Evolutionary conservation across 169 alveolate genomes (phyloP), one percentile per base, ranked within the genome.

Genomic region (Plasmodium vinckei): DNA sequence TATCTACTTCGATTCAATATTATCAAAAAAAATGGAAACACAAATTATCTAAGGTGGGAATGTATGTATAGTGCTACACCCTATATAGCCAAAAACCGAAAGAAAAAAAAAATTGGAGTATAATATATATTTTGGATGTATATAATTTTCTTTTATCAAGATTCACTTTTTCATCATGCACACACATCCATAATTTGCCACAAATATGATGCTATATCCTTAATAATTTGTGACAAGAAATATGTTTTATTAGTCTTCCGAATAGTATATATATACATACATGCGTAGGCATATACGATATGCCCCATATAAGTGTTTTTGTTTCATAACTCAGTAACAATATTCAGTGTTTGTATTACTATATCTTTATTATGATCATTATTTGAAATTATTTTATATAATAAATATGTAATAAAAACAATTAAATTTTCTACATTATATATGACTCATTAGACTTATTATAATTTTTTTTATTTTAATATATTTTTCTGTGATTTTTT

Each of bases 11-110:
- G 13, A 54, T 82, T n/a, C 39, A 71, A 61, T 67, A 82, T 49
- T 82, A 82, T 49, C 65, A 67, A 61, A 15, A 54, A 4, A 67
- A 82, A 53, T 82, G 90, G 90, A 82, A 82, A 47, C 33, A 57
- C 21, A 82, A 82, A 60, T 67, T 82, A 53, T 51, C 60, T 7
- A 61, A 61, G 57, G 67, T 46, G 42, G 47, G 72, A 47, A 68
- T 27, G 33, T 65, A 67, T 70, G 12, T 82, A 9, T 77, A 54
- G 63, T 3, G 10, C 1, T 2, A 46, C 15, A 44, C 13, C 15
- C 0, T 7, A 9, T 23, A 0, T 1, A 33, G 53, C 71, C 19
- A 4, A 57, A 57, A 57, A 2, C 9, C 1, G 10, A n/a, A 9
- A 57, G 10, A 12, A 61, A 60, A 44, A 21, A 46, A 10, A 13